Evolutionary conservation across 2,329 filamentous ascomycete genomes (phyloP).

Genomic region (Leptosphaerulina australis): DNA sequence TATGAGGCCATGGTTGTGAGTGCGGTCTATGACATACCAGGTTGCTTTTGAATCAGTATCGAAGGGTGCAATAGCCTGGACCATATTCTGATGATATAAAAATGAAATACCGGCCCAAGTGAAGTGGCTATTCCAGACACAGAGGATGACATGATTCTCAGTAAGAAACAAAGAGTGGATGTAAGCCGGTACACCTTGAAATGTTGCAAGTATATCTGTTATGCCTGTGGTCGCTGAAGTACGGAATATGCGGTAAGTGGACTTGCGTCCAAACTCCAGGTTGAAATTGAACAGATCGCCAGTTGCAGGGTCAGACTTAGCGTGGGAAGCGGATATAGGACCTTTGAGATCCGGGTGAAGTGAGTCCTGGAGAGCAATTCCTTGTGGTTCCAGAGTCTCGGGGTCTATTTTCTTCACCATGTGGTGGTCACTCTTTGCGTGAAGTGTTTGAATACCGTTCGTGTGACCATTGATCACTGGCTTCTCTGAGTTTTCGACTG

Average conservation of each 20-base stretch:
- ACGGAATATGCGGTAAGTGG: conserved; percentile 73
- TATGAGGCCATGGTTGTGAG: conserved; percentile 66
- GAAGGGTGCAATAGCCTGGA: conserved; percentile 71
- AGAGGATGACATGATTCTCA: conserved; percentile 72
- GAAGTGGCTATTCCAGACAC: conserved; percentile 71
- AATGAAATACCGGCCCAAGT: conserved; percentile 64
- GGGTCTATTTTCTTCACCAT: conserved; percentile 68
- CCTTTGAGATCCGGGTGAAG: conserved; percentile 74
- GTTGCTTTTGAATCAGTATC: conserved; percentile 61
- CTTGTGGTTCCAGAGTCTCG: conserved; percentile 73
- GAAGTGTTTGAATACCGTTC: conserved; percentile 57
- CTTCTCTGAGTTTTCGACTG: conserved; percentile 12
- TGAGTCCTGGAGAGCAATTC: conserved; percentile 62
- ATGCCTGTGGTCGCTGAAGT: conserved; percentile 66
- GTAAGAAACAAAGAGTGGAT: conserved; percentile 85
- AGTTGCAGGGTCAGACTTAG: conserved; percentile 71
- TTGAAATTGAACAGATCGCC: conserved; percentile 86
- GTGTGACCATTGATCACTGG: conserved; percentile 34
- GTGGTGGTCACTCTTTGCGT: conserved; percentile 65
- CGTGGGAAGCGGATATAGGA: conserved; percentile 71
- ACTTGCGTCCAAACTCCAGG: conserved; percentile 63
- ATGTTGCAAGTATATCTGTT: conserved; percentile 73
- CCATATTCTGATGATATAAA: conserved; percentile 68
- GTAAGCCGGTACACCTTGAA: conserved; percentile 68
- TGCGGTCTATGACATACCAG: conserved; percentile 79